A percentile compares a stretch with the other conserved stretches of the same genome.
Evolutionary conservation across 176 grass and related monocot species (phyloP).

Genomic region (Aegilops umbellulata): DNA sequence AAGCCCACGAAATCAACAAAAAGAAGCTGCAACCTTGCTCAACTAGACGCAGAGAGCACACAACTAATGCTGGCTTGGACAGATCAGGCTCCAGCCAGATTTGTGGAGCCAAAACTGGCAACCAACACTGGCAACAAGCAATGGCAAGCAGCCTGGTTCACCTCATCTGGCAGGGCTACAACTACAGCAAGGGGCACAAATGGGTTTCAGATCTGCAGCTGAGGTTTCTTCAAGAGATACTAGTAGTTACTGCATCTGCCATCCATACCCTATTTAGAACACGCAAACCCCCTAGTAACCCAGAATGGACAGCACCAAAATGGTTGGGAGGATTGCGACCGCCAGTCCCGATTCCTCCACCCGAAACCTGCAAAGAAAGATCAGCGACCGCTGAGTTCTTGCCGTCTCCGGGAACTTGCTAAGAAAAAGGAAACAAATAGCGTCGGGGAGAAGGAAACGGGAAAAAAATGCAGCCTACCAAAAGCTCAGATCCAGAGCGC

Average conservation of each 20-base stretch:
- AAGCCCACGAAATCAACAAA: not conserved
- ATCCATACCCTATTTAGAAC: conserved; percentile 22
- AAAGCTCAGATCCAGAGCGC: conserved; percentile 36
- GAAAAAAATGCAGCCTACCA: conserved; percentile 6
- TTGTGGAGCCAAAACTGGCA: not conserved
- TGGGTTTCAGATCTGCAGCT: conserved; percentile 33
- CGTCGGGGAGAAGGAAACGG: not conserved
- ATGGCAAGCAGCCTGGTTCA: not conserved
- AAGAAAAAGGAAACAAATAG: not conserved
- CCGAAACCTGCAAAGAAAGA: conserved; percentile 25
- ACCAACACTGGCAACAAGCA: not conserved
- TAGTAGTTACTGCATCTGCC: conserved; percentile 18
- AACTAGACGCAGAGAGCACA: not conserved
- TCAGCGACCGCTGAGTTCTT: not conserved
- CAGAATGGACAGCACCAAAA: conserved; percentile 27
- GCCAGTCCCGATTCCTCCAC: not conserved
- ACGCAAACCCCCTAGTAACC: not conserved
- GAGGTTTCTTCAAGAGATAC: not conserved
- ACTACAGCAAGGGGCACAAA: not conserved
- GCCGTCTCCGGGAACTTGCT: not conserved
- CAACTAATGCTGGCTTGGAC: not conserved
- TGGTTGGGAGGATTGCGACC: conserved; percentile 21
- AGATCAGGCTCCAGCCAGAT: not conserved
- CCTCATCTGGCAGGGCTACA: conserved; percentile 12
- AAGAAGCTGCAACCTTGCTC: not conserved